Base-by-base conservation (phyloP, 2,329 filamentous ascomycete species). In the Phyllosticta capitalensis region DNA sequence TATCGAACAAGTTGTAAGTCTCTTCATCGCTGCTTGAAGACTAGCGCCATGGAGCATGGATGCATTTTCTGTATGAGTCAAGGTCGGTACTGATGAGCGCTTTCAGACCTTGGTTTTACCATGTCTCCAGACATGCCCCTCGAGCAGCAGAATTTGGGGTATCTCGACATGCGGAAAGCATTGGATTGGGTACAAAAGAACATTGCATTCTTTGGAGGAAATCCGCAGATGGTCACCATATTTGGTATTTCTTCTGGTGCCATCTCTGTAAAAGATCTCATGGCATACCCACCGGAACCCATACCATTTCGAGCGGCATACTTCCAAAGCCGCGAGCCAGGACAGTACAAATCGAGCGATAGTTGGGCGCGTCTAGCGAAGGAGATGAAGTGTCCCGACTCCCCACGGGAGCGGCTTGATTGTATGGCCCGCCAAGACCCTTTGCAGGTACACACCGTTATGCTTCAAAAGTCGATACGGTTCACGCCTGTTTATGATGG, bases 171-270 rank as follows among this genome's bases (percentile, higher is more conserved):
- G 24, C 58, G 61, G 14, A 54, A 45, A 48, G 61, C 61, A 5
- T 33, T 63, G 30, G 22, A 63, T n/a, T 63, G 62, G 62, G 58
- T 61, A 3, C 48, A 57, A 24, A 49, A 53, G 1, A 63, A 63
- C 53, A 63, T 63, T 22, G 14, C 19, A 9, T 5, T 6, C 7
- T 63, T 63, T 19, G 53, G 53, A 6, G 62, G 62, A 6, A n/a
- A 45, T n/a, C 38, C 38, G n/a, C 17, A n/a, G n/a, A 45, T n/a
- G n/a, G 38, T 45, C 2, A 45, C 38, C 38, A 45, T 45, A 1
- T 45, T 45, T n/a, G 38, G 38, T 1, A 45, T 45, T 6, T 45
- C 38, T 6, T 45, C 38, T n/a, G 38, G 38, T 4, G 38, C 38
- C 38, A 45, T 45, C 5, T 45, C 38, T 7, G 38, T 45, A 3